Conservation (phyloP, 139 green algal genomes). For the Raphidocelis subcapitata region DNA sequence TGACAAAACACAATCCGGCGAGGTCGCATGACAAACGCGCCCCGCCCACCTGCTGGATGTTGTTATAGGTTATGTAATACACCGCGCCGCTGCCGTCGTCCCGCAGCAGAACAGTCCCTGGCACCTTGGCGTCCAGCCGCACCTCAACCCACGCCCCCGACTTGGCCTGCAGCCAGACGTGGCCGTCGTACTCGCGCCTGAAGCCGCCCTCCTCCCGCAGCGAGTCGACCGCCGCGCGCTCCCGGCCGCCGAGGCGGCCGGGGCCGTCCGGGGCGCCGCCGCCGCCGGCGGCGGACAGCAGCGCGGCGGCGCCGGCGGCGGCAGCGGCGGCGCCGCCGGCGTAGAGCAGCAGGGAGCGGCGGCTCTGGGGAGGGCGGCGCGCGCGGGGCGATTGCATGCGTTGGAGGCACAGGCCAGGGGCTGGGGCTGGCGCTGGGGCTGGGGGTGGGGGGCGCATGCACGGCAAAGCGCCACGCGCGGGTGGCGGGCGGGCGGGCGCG, state of each 20-base stretch:
- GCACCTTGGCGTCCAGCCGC: constrained; percentile 50
- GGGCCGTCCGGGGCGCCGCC: not conserved
- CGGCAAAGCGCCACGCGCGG: not conserved
- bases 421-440: not conserved
- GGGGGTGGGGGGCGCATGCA: not conserved
- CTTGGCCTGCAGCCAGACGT: constrained; percentile 37
- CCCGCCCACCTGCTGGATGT: constrained; percentile 44
- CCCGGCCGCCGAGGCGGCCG: too few species aligned
- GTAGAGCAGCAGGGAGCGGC: constrained; percentile 8
- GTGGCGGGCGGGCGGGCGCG: too few species aligned
- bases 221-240: constrained; percentile 16
- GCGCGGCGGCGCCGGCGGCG: constrained; percentile 11
- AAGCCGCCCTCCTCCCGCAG: constrained; percentile 45
- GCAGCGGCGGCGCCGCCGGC: constrained; percentile 6
- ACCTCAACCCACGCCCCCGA: not conserved
- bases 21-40: too few species aligned
- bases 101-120: constrained; percentile 52
- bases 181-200: constrained; percentile 48
- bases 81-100: constrained; percentile 28
- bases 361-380: not conserved
- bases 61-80: constrained; percentile 47
- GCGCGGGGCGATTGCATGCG: not conserved
- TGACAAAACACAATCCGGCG: too few species aligned
- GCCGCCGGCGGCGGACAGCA: constrained; percentile 3
- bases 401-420: not conserved